phyloP scores from a whole-genome alignment of 805 yeast genomes.

The Starmera caribaea region DNA sequence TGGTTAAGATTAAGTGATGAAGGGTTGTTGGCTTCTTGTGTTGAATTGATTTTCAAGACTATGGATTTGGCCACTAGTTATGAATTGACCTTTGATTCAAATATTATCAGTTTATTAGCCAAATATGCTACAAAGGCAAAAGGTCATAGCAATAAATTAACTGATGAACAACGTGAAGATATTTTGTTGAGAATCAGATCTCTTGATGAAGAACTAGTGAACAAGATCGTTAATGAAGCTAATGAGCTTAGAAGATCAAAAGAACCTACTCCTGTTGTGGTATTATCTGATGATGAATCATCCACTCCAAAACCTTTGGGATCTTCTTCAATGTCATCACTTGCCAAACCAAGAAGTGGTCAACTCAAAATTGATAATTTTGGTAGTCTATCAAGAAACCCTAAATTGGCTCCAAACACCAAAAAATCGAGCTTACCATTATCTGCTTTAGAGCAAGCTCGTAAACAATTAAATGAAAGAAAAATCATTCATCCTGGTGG shows the following conservation, averaged over 20 bases:
- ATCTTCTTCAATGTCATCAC: slow-evolving; percentile 20
- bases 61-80: slow-evolving; percentile 55
- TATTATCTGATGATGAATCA: neutral
- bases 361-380: slow-evolving; percentile 29
- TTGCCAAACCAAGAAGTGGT: slow-evolving; percentile 17
- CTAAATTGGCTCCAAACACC: slow-evolving; percentile 15
- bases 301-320: neutral
- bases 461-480: slow-evolving; percentile 20
- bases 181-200: slow-evolving; percentile 52
- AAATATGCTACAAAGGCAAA: slow-evolving; percentile 58
- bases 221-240: slow-evolving; percentile 34
- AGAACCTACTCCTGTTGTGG: slow-evolving; percentile 6
- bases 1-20: slow-evolving; percentile 82
- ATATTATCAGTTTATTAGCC: slow-evolving; percentile 46
- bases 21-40: slow-evolving; percentile 65
- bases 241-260: slow-evolving; percentile 26
- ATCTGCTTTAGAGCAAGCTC: slow-evolving; percentile 28
- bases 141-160: slow-evolving; percentile 59
- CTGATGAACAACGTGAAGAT: slow-evolving; percentile 54
- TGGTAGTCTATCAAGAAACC: slow-evolving; percentile 23
- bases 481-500: slow-evolving; percentile 38
- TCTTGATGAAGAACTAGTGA: slow-evolving; percentile 46
- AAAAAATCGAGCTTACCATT: slow-evolving; percentile 20
- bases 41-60: slow-evolving; percentile 53
- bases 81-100: slow-evolving; percentile 38